Conservation (phyloP, 129 eudicot genomes). For the Ambrosia trifida region DNA sequence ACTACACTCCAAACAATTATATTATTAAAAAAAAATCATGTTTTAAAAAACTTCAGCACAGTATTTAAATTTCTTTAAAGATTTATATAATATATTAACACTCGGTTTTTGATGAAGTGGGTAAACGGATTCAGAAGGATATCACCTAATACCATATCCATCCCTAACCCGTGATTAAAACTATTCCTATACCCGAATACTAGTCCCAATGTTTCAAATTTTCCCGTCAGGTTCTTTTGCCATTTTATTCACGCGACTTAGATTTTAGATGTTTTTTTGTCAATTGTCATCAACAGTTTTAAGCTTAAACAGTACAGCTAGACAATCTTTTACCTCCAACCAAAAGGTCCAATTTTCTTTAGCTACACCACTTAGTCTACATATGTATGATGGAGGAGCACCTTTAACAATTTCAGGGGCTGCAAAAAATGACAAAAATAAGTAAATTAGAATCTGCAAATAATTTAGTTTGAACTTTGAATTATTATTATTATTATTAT, state of each 20-base stretch:
- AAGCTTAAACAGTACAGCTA: not conserved
- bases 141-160: no score
- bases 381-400: constrained; percentile 84
- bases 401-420: constrained; percentile 69
- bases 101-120: no score
- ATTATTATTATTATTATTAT: not conserved
- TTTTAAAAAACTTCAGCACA: no score
- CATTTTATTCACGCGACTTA: not conserved
- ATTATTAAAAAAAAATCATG: no score
- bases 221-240: no score
- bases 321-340: constrained; percentile 73
- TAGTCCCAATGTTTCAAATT: no score
- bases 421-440: constrained; percentile 35
- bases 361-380: constrained; percentile 84
- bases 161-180: no score
- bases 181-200: no score
- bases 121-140: no score
- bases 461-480: not conserved
- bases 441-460: constrained; percentile 13
- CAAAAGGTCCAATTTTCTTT: constrained; percentile 91
- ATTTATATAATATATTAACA: no score
- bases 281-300: not conserved
- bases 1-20: no score
- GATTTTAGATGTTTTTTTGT: not conserved
- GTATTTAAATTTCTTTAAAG: no score